Base-by-base conservation (phyloP, 192 early-diverging fungal species). In the Umbelopsis ramanniana region DNA sequence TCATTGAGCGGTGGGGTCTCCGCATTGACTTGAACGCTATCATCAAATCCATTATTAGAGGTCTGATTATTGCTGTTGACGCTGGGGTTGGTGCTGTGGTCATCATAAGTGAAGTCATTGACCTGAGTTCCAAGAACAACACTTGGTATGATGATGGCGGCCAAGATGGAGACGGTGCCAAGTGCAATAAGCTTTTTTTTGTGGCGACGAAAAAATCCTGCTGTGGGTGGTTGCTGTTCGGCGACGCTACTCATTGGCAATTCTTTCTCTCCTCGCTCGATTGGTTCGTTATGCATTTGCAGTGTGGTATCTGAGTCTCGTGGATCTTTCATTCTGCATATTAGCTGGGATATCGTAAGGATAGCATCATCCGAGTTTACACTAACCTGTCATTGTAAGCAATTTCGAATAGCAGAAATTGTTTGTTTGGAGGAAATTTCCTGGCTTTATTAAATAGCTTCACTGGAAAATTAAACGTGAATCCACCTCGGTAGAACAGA, bases 1-100 rank as follows among this genome's bases (percentile, higher is more conserved):
- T 82, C 68, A 35, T 78, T 73, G 21, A 86, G 70, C 9, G 85
- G 67, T 17, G 82, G 85, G 0, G 82, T 83, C 37, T 77, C 73
- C 1, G 45, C 66, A 53, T 86, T 86, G 10, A 67, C 63, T 26
- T 73, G 46, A 3, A 35, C 50, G 4, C 55, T 29, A 29, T 79
- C 70, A 52, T 76, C 66, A 72, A 79, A 74, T 26, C 0, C 57
- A 63, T 38, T 35, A 29, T 22, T 22, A 57, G 7, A 14, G 26
- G 22, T 11, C 7, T 57, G 12, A 29, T 2, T 57, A 24, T 12
- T 33, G 24, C 0, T 33, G 26, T 26, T 33, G 2, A 11, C 29
- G 15, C 48, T 21, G n/a, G 48, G n/a, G 40, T 4, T 54, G 23
- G 22, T 24, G 22, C 3, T 38, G 11, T 63, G 29, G n/a, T 14